Conservation (phyloP, 257 asterid species). For the Knoxia roxburghii region DNA sequence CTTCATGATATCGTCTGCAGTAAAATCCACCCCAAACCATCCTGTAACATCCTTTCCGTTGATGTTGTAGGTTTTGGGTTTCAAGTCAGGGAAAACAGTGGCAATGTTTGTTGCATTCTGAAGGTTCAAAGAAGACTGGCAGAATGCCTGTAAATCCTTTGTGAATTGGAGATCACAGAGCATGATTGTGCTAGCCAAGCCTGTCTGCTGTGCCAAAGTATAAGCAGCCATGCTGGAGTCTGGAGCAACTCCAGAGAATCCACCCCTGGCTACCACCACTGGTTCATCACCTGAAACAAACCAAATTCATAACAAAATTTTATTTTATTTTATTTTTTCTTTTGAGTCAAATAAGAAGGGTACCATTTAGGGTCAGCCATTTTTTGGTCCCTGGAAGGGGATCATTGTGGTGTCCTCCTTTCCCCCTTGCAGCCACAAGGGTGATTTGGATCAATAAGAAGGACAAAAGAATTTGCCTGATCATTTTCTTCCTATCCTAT, state of each 20-base stretch:
- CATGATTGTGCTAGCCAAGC: conserved; percentile 49
- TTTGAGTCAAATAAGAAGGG: neutral
- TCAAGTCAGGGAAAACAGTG: conserved; percentile 32
- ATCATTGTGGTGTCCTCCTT: conserved; percentile 9
- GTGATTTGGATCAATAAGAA: conserved; percentile 48
- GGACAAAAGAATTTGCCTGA: conserved; percentile 41
- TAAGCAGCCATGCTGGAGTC: conserved; percentile 45
- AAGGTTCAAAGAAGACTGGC: conserved; percentile 44
- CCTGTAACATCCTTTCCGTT: conserved; percentile 58
- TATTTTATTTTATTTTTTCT: neutral
- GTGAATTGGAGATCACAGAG: conserved; percentile 77
- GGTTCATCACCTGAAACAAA: conserved; percentile 31
- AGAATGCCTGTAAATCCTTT: conserved; percentile 57
- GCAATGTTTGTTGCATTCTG: conserved; percentile 52
- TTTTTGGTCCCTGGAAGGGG: conserved; percentile 35
- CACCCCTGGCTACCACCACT: conserved; percentile 30
- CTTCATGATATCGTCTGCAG: conserved; percentile 26
- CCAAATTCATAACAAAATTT: neutral
- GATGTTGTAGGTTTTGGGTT: conserved; percentile 44
- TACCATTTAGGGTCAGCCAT: conserved; percentile 83
- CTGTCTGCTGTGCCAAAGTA: conserved; percentile 25
- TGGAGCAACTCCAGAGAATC: conserved; percentile 76
- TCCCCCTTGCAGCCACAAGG: conserved; percentile 32
- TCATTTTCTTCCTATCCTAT: conserved; percentile 61
- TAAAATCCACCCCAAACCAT: conserved; percentile 65